phyloP scores from a whole-genome alignment of 352 stramenopile genomes.

The Elongisporangium undulatum region DNA sequence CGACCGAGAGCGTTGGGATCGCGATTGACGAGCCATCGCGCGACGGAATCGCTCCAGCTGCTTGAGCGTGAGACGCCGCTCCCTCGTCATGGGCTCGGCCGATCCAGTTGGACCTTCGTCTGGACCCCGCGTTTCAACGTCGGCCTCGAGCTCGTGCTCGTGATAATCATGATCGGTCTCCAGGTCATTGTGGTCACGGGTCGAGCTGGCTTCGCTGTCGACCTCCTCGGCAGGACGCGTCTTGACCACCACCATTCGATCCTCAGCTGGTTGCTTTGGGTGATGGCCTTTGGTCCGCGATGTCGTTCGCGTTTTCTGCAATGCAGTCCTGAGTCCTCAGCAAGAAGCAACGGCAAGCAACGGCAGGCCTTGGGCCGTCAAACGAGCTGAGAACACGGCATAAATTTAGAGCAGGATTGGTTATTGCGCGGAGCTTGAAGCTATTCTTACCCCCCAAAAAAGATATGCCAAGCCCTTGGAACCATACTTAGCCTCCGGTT shows the following conservation, averaged over 20 bases:
- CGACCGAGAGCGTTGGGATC: neutral
- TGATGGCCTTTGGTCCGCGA: neutral
- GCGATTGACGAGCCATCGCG: slow-evolving; percentile 10
- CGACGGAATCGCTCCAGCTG: slow-evolving; percentile 32
- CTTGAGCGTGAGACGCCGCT: slow-evolving; percentile 28
- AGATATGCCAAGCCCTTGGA: neutral
- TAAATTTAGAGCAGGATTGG: no score
- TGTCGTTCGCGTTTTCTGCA: neutral
- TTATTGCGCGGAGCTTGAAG: neutral
- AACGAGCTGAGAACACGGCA: no score
- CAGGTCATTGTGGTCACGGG: neutral
- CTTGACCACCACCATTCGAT: neutral
- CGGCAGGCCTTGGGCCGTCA: neutral
- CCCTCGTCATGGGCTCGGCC: slow-evolving; percentile 21
- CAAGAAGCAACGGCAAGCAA: neutral
- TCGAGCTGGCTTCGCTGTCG: neutral
- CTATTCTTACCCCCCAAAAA: neutral
- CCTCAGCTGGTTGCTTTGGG: neutral
- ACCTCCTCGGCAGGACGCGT: neutral
- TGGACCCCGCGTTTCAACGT: neutral
- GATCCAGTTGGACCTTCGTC: neutral
- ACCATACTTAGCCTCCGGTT: neutral
- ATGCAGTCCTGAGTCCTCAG: neutral
- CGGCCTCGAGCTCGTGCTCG: neutral
- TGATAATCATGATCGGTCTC: neutral